Percentiles rank a stretch among this genome's conserved stretches.
Evolutionary conservation across 768 basidiomycete species (phyloP).

Genomic region (Psilocybe tampanensis): DNA sequence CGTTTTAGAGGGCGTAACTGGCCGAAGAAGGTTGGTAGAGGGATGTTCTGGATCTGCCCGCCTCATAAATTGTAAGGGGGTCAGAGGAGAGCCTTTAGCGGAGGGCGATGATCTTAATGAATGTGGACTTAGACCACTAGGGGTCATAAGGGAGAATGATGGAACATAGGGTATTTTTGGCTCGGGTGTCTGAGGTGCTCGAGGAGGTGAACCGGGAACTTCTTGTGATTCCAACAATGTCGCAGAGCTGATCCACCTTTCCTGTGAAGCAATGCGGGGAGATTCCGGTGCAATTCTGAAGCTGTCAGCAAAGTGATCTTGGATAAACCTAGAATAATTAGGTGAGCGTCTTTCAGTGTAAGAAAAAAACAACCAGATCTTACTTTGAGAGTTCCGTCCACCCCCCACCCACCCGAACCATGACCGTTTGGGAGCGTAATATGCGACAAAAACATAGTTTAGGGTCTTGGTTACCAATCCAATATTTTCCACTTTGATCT

Average conservation of each 20-base stretch:
- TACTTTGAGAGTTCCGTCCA: slow-evolving; percentile 93
- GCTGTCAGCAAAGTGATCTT: slow-evolving; percentile 82
- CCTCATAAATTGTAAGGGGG: slow-evolving; percentile 83
- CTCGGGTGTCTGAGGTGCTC: slow-evolving; percentile 65
- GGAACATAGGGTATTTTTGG: slow-evolving; percentile 59
- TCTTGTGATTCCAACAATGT: slow-evolving; percentile 65
- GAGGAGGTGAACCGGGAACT: slow-evolving; percentile 35
- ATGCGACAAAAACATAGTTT: slow-evolving; percentile 93
- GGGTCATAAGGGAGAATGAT: slow-evolving; percentile 66
- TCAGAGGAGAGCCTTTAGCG: slow-evolving; percentile 71
- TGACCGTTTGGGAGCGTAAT: slow-evolving; percentile 87
- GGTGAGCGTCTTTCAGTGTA: background rate
- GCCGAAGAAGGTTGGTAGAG: slow-evolving; percentile 41
- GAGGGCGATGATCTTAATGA: slow-evolving; percentile 55
- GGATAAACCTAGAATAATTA: slow-evolving; percentile 67
- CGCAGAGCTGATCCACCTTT: slow-evolving; percentile 84
- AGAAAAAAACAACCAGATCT: slow-evolving; percentile 25
- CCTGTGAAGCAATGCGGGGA: slow-evolving; percentile 50
- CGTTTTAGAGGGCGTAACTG: slow-evolving; percentile 69
- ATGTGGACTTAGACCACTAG: slow-evolving; percentile 51
- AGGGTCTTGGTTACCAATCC: slow-evolving; percentile 92
- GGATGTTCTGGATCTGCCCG: slow-evolving; percentile 64
- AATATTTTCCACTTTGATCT: slow-evolving; percentile 93
- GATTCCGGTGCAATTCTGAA: slow-evolving; percentile 75
- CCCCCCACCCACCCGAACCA: slow-evolving; percentile 96